Base-by-base conservation (phyloP, 169 alveolate genomes). In the Hammondia hammondi region DNA sequence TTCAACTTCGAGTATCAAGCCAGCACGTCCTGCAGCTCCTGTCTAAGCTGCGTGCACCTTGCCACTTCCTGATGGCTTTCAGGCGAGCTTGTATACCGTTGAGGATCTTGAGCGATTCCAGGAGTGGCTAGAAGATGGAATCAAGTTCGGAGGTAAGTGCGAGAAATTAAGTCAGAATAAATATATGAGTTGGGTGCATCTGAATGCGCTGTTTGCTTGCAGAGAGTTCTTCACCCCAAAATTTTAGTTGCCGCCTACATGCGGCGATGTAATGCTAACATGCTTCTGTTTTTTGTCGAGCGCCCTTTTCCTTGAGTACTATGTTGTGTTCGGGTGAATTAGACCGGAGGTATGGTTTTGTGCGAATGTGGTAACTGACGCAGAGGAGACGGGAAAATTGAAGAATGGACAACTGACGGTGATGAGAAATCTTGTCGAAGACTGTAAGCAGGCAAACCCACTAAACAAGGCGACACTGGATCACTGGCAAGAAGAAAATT, bases 41-140 rank as follows among this genome's bases (percentile, higher is more conserved):
- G 61, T 4, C 24, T 52, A 52, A 52, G 61, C 61, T 52, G 24
- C 19, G 5, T 52, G 61, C 61, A 52, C 61, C 61, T 2, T 21
- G 77, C 77, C n/a, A 7, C 77, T 17, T 14, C 32, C 27, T 67
- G 35, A 39, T 32, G 43, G 87, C 39, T 52, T 27, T n/a, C 70
- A 82, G 90, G 90, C 90, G 27, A 82, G 71, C 2, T 43, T 82
- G 29, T 82, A 82, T 52, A 45, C 90, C 24, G 52, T 82, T 24
- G 90, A 82, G 12, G 90, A 82, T 19, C 90, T 82, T 10, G 71
- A 45, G 29, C 57, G 70, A 24, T 82, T 82, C 43, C 90, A 82
- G 35, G 90, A 82, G 71, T 82, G 90, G 90, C 90, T 82, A 12
- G 90, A 82, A 82, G 90, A 82, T 29, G 90, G 90, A 82, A 82